Conservation (phyloP, 345 rosid genomes). For the Eucalyptus erythrocorys region DNA sequence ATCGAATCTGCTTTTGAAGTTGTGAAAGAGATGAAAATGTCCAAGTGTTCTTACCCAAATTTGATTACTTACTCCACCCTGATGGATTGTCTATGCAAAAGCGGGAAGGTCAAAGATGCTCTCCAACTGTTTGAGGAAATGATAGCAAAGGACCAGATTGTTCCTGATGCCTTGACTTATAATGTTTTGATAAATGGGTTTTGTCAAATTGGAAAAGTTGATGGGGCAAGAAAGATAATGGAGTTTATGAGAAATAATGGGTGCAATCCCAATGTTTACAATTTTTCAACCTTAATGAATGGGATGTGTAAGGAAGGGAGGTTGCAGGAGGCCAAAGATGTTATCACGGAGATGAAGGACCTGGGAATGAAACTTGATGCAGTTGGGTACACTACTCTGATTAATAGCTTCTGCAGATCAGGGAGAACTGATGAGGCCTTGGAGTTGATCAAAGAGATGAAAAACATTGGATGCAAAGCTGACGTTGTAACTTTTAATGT, state of each 20-base stretch:
- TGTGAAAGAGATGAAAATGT: conserved; percentile 27
- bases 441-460: conserved; percentile 64
- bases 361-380: conserved; percentile 50
- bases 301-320: conserved; percentile 7
- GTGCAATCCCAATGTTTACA: conserved; percentile 37
- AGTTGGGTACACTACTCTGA: conserved; percentile 66
- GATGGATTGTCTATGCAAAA: conserved; percentile 24
- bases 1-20: conserved; percentile 8
- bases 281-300: conserved; percentile 35
- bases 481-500: conserved; percentile 71
- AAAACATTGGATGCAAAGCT: conserved; percentile 43
- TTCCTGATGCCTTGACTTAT: conserved; percentile 71
- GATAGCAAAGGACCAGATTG: conserved; percentile 23
- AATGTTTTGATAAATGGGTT: conserved; percentile 79
- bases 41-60: conserved; percentile 16
- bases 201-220: conserved; percentile 55
- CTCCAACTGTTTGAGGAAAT: conserved; percentile 18
- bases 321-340: conserved; percentile 19
- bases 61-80: conserved; percentile 15
- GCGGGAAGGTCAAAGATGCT: conserved; percentile 10
- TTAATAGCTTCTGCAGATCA: conserved; percentile 51
- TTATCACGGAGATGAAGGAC: conserved; percentile 53
- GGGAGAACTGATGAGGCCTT: conserved; percentile 44
- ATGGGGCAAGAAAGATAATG: conserved; percentile 55
- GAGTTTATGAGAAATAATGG: conserved; percentile 83